Conservation (phyloP, 2,329 filamentous ascomycete species). For the Fusarium marasasianum region DNA sequence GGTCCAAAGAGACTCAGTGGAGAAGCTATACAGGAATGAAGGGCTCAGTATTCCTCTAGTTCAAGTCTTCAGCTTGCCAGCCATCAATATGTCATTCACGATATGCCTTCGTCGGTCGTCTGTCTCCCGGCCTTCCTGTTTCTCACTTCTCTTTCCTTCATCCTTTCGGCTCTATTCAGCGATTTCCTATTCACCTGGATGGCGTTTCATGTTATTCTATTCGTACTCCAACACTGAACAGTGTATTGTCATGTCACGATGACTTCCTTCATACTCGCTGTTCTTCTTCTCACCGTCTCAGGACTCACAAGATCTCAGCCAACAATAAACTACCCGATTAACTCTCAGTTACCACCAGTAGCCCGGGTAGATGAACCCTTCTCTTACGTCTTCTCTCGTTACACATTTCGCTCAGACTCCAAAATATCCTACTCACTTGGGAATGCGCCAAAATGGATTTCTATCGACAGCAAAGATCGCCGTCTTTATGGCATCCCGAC, state of each 20-base stretch:
- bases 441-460: conserved; percentile 78
- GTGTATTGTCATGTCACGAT: conserved; percentile 41
- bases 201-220: conserved; percentile 26
- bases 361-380: conserved; percentile 75
- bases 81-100: conserved; percentile 41
- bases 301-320: conserved; percentile 52
- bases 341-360: conserved; percentile 84
- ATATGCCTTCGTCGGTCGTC: conserved; percentile 35
- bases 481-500: conserved; percentile 77
- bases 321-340: conserved; percentile 74
- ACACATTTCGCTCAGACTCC: conserved; percentile 76
- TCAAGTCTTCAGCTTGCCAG: conserved; percentile 39
- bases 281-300: conserved; percentile 44
- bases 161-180: conserved; percentile 21
- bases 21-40: conserved; percentile 50
- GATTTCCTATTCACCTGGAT: conserved; percentile 24
- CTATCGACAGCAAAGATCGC: conserved; percentile 70
- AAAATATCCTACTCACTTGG: conserved; percentile 73
- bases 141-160: conserved; percentile 16
- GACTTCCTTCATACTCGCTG: conserved; percentile 42
- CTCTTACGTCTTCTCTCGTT: conserved; percentile 74
- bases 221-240: conserved; percentile 34
- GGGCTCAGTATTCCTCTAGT: conserved; percentile 45
- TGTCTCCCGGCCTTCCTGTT: conserved; percentile 20
- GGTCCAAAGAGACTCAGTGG: conserved; percentile 37